These are phyloP conservation scores for Porpolomopsis calyptriformis DNA, from an alignment of 768 basidiomycete species.

Conservation along the genomic window DNA sequence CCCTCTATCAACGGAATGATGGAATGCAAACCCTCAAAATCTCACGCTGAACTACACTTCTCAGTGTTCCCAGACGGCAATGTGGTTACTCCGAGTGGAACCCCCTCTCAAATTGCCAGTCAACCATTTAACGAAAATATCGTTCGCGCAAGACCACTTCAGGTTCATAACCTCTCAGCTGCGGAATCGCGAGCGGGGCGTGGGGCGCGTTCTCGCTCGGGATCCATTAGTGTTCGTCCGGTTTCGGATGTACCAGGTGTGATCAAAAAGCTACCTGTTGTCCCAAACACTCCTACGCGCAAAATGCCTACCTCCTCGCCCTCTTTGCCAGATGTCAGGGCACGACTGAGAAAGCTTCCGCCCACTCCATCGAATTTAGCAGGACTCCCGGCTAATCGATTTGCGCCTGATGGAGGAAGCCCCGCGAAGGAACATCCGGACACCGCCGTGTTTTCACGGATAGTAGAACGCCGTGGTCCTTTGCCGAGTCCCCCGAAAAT, in stretches of 20 bases:
- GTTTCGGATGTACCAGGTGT: background rate
- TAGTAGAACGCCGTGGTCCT: too few species aligned
- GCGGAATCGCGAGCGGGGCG: background rate
- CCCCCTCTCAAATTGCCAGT: background rate
- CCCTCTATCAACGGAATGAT: conserved; percentile 4
- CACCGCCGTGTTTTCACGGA: too few species aligned
- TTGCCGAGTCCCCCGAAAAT: too few species aligned
- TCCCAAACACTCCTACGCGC: background rate
- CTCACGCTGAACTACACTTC: conserved; percentile 26
- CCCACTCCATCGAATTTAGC: background rate
- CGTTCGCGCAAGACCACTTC: background rate
- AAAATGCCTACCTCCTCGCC: background rate
- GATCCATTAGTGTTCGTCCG: background rate
- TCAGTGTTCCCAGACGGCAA: conserved; percentile 21
- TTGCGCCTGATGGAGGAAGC: background rate
- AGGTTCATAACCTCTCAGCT: background rate
- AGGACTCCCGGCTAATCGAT: background rate
- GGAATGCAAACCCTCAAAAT: conserved; percentile 9
- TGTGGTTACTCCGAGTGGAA: conserved; percentile 22
- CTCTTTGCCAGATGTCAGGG: background rate
- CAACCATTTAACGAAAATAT: background rate
- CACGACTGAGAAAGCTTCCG: background rate
- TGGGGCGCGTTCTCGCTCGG: background rate
- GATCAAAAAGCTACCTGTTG: background rate
- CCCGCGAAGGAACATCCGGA: too few species aligned